Base-by-base conservation (phyloP, 371 early-diverging fungal genomes). In the Apophysomyces sp. region DNA sequence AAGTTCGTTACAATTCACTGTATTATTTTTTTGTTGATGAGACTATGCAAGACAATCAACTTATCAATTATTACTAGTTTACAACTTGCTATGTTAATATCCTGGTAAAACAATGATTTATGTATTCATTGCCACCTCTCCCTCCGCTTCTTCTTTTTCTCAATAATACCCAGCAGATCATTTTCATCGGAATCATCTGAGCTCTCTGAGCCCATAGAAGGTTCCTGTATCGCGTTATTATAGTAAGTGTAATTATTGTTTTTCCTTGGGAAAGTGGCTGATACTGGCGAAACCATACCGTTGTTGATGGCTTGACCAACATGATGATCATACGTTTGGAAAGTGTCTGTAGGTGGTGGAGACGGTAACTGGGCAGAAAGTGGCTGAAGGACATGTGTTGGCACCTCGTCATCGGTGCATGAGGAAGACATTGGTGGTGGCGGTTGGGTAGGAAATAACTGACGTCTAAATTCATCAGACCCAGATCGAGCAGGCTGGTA, bases 121-220 rank as follows among this genome's bases (percentile, higher is more conserved):
- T n/a, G n/a, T 21, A 21, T 21, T 34, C 11, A 44, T 44, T 44
- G 49, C 49, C 49, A 44, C 24, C 21, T 16, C 21, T 44, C 49
- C 21, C 49, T 16, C 49, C 21, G 49, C 21, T 44, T 44, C 31
- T 41, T 55, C 41, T 41, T 61, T 28, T 61, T 44, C 16, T 30
- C 40, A 18, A 61, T 55, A 29, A 55, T 54, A 55, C 21, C 44
- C 55, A 61, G 30, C 29, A 61, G 26, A 55, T 55, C 55, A 13
- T 16, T 39, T 24, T 55, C 56, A 39, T 55, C 56, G 26, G 56
- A 55, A 16, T 55, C 56, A 11, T 55, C 56, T 24, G 49, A 44
- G 49, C 49, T 44, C 3, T 44, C 49, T n/a, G 49, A 59, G 31
- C 52, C 59, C 18, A 51, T 44, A 21, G 49, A 7, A 18, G 49